Base-by-base conservation (phyloP, 495 filamentous ascomycete genomes). In the Xylaria cubensis region DNA sequence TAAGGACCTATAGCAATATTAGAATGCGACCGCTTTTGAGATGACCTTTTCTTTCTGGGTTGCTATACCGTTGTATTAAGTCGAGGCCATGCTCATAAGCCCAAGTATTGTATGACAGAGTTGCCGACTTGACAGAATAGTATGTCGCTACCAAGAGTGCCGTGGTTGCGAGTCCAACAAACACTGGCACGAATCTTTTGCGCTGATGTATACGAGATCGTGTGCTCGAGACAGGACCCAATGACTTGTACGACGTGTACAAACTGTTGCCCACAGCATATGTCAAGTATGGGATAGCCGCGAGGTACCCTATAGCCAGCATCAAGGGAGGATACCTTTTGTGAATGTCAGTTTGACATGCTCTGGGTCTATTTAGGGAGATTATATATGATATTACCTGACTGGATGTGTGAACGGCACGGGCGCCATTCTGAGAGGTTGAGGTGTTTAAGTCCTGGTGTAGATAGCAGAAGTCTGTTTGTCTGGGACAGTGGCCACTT, bases 101-200 rank as follows among this genome's bases (percentile, higher is more conserved):
- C 86, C 86, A 88, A 19, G 80, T 80, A 59, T 79, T 75, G 74
- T 88, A 88, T 0, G 85, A 87, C 29, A 87, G 61, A 3, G 71
- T 74, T 36, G 72, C 73, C 51, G 84, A 85, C 17, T 71, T 69
- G 24, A 82, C 46, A 2, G 74, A 75, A 21, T 82, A 85, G 29
- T 80, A 81, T 12, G 78, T 64, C 5, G 84, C 82, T 13, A 81
- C 67, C 5, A 69, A 74, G 8, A 88, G 73, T 26, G 84, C 79
- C 0, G 82, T 46, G 3, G 76, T 55, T 19, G 85, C 85, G 0
- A 88, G 75, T 2, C 75, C 76, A 19, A 82, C 79, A 73, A 88
- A 88, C 21, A 78, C 71, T 0, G 79, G 75, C 4, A 81, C 77
- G 69, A 85, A 74, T 71, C 79, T 84, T 44, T 72, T 74, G 70